Evolutionary conservation across 768 basidiomycete species (phyloP).

Genomic region (Hericium erinaceus): DNA sequence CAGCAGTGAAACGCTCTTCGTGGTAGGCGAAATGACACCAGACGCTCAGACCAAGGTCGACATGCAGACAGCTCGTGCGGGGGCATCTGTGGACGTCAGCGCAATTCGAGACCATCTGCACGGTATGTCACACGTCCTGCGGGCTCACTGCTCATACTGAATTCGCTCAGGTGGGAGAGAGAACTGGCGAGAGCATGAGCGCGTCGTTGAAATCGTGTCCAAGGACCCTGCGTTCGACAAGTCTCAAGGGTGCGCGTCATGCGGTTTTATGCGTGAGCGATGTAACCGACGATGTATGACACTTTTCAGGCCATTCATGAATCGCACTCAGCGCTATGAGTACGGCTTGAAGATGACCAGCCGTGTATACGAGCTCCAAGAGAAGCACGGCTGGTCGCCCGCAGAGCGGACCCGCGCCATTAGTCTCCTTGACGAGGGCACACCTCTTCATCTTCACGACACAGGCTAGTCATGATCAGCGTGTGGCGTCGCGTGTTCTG

Average conservation of each 20-base stretch:
- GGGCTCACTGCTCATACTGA: neutral
- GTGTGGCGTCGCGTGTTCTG: neutral
- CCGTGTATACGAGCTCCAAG: conserved; percentile 49
- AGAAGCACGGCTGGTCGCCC: conserved; percentile 42
- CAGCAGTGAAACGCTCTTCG: too few species aligned
- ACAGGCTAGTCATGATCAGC: conserved; percentile 20
- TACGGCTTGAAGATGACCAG: conserved; percentile 46
- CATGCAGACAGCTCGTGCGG: neutral
- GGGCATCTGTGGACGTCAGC: neutral
- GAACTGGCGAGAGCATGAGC: conserved; percentile 41
- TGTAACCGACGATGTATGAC: neutral
- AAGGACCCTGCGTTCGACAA: conserved; percentile 56
- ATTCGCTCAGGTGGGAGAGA: conserved; percentile 34
- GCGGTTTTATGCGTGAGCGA: neutral
- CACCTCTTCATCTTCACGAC: conserved; percentile 38
- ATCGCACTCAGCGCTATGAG: conserved; percentile 47
- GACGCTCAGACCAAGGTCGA: neutral
- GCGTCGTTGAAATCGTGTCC: conserved; percentile 36
- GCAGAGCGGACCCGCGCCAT: conserved; percentile 40
- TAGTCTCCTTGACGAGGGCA: conserved; percentile 38
- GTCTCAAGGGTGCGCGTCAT: conserved; percentile 32
- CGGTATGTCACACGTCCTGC: neutral
- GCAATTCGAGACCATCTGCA: neutral
- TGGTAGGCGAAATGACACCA: neutral
- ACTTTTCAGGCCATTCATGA: conserved; percentile 41